phyloP scores from a whole-genome alignment of 2,329 filamentous ascomycete genomes.

The Karstenula rhodostoma region DNA sequence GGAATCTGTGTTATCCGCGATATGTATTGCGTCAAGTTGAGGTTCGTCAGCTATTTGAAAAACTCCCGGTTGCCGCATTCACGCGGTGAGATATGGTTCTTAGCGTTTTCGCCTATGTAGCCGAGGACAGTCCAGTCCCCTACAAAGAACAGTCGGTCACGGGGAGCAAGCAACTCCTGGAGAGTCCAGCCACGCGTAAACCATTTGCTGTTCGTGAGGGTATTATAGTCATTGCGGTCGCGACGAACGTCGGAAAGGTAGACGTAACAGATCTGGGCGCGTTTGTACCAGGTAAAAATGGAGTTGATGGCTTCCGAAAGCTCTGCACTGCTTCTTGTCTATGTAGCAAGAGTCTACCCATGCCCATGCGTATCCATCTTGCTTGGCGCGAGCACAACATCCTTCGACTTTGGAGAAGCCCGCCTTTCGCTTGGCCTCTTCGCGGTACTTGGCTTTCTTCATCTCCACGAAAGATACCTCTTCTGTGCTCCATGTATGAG shows the following conservation, averaged over 20 bases:
- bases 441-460: conserved; percentile 1
- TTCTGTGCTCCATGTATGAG: conserved; percentile 6
- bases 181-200: conserved; percentile 1
- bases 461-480: conserved; percentile 4
- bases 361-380: background rate
- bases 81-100: background rate
- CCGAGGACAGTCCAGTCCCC: background rate
- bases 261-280: background rate
- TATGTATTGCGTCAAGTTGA: background rate
- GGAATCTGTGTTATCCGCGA: background rate
- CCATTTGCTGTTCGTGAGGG: background rate
- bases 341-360: conserved; percentile 6
- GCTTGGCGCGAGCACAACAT: background rate
- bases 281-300: conserved; percentile 1
- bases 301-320: conserved; percentile 6
- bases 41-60: too few species aligned
- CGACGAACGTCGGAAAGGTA: background rate
- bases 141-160: background rate
- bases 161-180: background rate
- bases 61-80: background rate
- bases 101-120: background rate
- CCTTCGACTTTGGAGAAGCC: background rate
- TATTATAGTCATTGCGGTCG: background rate
- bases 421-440: background rate
- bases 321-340: conserved; percentile 5